Percentiles rank a stretch among this genome's conserved stretches.
Conservation (phyloP, 1,284 basidiomycete species). For the Tilletia indica region DNA sequence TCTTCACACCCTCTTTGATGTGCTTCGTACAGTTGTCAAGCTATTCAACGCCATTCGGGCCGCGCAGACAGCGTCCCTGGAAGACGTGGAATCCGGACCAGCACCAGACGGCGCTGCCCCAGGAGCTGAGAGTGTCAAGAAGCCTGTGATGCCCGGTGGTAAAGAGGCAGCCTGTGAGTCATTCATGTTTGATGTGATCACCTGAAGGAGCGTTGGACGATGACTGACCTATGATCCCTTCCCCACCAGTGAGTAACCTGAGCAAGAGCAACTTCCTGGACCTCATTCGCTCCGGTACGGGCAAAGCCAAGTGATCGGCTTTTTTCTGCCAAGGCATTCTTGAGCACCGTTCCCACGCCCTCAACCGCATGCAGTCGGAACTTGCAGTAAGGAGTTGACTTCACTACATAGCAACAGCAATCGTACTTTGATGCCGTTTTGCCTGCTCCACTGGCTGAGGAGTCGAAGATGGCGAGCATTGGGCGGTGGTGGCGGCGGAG, state of each 20-base stretch:
- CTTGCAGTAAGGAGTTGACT: not conserved
- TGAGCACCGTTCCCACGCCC: slow-evolving; percentile 30
- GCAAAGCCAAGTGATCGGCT: no score
- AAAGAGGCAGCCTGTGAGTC: slow-evolving; percentile 32
- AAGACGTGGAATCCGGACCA: slow-evolving; percentile 40
- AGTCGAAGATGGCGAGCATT: no score
- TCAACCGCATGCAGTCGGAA: slow-evolving; percentile 30
- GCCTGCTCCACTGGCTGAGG: not conserved
- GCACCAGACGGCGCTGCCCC: slow-evolving; percentile 11
- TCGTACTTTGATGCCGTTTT: not conserved
- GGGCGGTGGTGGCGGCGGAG: no score
- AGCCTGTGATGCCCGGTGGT: slow-evolving; percentile 38
- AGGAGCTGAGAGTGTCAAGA: slow-evolving; percentile 23
- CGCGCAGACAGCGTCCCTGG: slow-evolving; percentile 47
- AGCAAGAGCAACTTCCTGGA: slow-evolving; percentile 54
- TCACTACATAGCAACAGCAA: not conserved
- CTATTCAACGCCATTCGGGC: slow-evolving; percentile 55
- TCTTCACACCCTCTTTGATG: no score
- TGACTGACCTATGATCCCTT: not conserved
- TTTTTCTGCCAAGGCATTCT: no score
- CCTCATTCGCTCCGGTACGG: slow-evolving; percentile 34
- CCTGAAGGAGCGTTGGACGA: not conserved
- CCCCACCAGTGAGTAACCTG: slow-evolving; percentile 38
- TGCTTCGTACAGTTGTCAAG: slow-evolving; percentile 39
- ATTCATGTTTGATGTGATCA: not conserved